A percentile compares a stretch with the other conserved stretches of the same genome.
These are phyloP conservation scores for Yarrowia keelungensis DNA, from an alignment of 805 yeast genomes.

Conservation along the genomic window DNA sequence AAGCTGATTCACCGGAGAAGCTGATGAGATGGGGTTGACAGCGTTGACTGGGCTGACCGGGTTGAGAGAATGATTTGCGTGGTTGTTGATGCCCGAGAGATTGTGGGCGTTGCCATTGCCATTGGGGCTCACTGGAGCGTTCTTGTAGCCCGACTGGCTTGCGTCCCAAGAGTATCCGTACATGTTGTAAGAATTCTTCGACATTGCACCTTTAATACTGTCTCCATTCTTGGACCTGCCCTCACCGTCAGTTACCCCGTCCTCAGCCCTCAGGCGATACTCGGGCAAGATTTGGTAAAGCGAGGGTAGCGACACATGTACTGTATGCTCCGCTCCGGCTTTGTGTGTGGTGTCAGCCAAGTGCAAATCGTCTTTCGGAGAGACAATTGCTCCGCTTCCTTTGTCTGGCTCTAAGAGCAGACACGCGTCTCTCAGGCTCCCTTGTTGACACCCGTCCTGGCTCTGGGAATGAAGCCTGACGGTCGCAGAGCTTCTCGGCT, in stretches of 20 bases:
- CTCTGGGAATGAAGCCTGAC: constrained; percentile 18
- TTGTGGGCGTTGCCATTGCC: constrained; percentile 17
- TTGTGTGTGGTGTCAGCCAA: constrained; percentile 32
- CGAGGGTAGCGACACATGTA: constrained; percentile 36
- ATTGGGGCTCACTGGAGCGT: constrained; percentile 29
- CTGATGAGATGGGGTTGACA: constrained; percentile 14
- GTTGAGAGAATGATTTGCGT: constrained; percentile 14
- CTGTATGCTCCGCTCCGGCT: constrained; percentile 38
- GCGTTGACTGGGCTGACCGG: constrained; percentile 1
- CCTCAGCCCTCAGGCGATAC: constrained; percentile 38
- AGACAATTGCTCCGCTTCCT: constrained; percentile 36
- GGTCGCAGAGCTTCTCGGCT: constrained; percentile 13
- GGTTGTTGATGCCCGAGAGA: constrained; percentile 18
- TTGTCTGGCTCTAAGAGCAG: constrained; percentile 6
- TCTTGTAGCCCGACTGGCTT: constrained; percentile 29
- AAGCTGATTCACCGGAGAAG: constrained; percentile 6
- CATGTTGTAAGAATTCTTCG: constrained; percentile 34
- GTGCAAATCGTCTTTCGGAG: constrained; percentile 27
- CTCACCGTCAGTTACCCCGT: constrained; percentile 38
- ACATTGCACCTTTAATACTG: constrained; percentile 36
- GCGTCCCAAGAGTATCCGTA: constrained; percentile 36
- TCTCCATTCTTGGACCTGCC: constrained; percentile 36
- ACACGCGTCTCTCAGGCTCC: constrained; percentile 24
- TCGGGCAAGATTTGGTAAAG: constrained; percentile 37
- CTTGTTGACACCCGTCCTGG: constrained; percentile 18